Base-by-base conservation (phyloP, 2,329 filamentous ascomycete genomes). In the Apiospora marii region DNA sequence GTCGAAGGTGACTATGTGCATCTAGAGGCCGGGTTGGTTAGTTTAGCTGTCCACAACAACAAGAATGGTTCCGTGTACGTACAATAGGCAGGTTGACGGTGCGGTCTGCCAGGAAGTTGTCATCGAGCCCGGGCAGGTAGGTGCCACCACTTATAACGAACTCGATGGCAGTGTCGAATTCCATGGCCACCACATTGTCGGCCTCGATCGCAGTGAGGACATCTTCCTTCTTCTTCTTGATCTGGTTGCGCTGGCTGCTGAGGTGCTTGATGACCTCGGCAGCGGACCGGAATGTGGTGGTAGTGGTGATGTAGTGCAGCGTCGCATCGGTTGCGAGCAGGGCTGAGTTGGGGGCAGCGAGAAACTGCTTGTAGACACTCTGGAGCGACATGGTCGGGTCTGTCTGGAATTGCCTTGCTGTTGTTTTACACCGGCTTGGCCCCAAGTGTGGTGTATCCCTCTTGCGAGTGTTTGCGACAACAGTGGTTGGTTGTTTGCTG, bases 21-120 rank as follows among this genome's bases (percentile, higher is more conserved):
- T 89, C 94, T 96, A 82, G 43, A 34, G 71, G 19, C 27, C 22
- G 49, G n/a, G 67, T 64, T 70, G 69, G 70, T 72, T n/a, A 73
- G 58, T 70, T 70, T 19, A 14, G 34, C 43, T 14, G 46, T 37
- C 58, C 19, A 41, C 51, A 48, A 41, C 51, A 48, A 44, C 22
- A 16, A 27, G 4, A n/a, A 12, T 24, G 53, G 49, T 7, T 27
- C 19, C 69, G 44, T 22, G 19, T 58, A 88, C 93, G 81, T 87
- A 98, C 95, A 84, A 97, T 91, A 68, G 94, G 90, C 76, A 98
- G 88, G 70, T 90, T 91, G 74, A 95, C 95, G 71, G 90, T 90
- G 79, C 92, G 92, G 83, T 98, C 95, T 72, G 93, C 87, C 73
- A 99, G 85, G 82, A 98, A 98, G 85, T 98, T 98, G 86, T 98